Conservation (phyloP, 2,329 filamentous ascomycete species). For the Ophiosphaerella korrae region DNA sequence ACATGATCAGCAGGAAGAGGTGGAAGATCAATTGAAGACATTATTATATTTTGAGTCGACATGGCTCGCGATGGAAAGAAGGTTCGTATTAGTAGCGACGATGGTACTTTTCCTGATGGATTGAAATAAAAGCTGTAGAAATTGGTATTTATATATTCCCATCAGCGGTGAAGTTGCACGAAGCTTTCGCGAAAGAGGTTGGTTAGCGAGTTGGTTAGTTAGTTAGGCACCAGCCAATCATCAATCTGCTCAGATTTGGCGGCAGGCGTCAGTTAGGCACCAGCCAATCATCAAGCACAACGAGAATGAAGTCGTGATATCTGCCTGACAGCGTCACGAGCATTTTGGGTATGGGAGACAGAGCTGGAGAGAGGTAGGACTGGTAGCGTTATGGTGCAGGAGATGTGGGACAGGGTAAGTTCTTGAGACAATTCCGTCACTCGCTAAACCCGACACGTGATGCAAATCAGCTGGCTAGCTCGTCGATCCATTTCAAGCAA, state of each 20-base stretch:
- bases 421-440: too few species aligned
- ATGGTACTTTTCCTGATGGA: neutral
- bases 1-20: slow-evolving; percentile 45
- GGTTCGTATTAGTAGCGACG: neutral
- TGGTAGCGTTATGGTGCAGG: neutral
- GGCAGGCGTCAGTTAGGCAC: too few species aligned
- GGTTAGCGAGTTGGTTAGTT: too few species aligned
- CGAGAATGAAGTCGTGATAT: neutral
- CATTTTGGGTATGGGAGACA: neutral
- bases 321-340: neutral
- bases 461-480: too few species aligned
- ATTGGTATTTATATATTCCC: neutral
- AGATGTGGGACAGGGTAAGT: too few species aligned
- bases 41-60: neutral
- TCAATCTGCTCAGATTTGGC: too few species aligned
- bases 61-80: slow-evolving; percentile 25
- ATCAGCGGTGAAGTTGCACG: neutral
- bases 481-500: too few species aligned
- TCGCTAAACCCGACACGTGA: too few species aligned
- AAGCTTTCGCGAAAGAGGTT: too few species aligned
- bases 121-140: slow-evolving; percentile 5
- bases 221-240: neutral
- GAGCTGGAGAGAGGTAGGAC: neutral
- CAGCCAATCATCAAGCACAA: neutral
- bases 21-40: slow-evolving; percentile 37